A percentile compares a stretch with the other conserved stretches of the same genome.
These are phyloP conservation scores for Exophiala aquamarina DNA, from an alignment of 2,329 filamentous ascomycete species.

Conservation along the genomic window DNA sequence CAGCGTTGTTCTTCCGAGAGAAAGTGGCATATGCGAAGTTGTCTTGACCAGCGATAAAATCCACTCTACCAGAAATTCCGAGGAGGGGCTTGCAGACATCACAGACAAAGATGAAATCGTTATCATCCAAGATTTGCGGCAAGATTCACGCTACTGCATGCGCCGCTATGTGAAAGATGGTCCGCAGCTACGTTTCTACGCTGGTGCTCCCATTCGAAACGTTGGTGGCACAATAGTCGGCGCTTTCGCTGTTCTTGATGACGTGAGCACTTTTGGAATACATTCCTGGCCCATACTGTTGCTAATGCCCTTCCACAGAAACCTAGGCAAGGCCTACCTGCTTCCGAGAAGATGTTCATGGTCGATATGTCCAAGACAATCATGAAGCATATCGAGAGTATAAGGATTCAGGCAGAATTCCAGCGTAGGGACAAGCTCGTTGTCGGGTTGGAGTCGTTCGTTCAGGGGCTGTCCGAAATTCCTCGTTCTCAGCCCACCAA, in stretches of 20 bases:
- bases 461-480: conserved; percentile 35
- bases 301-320: conserved; percentile 48
- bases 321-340: conserved; percentile 50
- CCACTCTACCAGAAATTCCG: no score
- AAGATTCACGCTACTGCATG: conserved; percentile 31
- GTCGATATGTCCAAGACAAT: conserved; percentile 55
- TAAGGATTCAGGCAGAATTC: conserved; percentile 51
- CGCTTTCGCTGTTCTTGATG: conserved; percentile 44
- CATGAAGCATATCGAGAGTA: conserved; percentile 62
- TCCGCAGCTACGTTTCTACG: conserved; percentile 49
- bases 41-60: conserved; percentile 10
- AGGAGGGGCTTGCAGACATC: no score
- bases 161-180: conserved; percentile 35
- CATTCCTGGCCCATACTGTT: conserved; percentile 56
- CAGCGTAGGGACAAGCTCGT: conserved; percentile 55
- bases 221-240: conserved; percentile 59
- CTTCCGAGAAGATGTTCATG: conserved; percentile 53
- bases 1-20: conserved; percentile 30
- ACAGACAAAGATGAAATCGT: not conserved
- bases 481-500: conserved; percentile 40
- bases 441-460: conserved; percentile 53
- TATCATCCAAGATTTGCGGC: conserved; percentile 38
- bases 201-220: conserved; percentile 60
- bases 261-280: conserved; percentile 57
- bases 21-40: conserved; percentile 27